Conservation (phyloP, 2,329 filamentous ascomycete species). For the Metarhizium anisopliae region DNA sequence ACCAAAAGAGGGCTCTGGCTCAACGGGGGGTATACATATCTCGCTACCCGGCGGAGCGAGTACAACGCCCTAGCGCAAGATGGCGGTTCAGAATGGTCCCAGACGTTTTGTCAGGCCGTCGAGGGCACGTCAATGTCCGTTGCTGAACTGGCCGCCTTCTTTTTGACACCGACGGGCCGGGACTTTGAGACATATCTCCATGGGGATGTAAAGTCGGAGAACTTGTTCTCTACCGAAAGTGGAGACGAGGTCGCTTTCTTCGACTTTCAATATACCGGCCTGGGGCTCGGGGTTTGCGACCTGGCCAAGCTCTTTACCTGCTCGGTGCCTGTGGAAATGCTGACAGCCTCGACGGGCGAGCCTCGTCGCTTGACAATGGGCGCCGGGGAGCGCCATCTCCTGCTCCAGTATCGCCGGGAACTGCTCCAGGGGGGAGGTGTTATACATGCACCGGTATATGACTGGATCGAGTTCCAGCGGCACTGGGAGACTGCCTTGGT, state of each 20-base stretch:
- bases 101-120: slow-evolving; percentile 32
- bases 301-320: slow-evolving; percentile 60
- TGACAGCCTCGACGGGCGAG: slow-evolving; percentile 25
- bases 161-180: slow-evolving; percentile 37
- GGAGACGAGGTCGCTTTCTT: slow-evolving; percentile 52
- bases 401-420: slow-evolving; percentile 37
- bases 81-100: slow-evolving; percentile 44
- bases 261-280: slow-evolving; percentile 60
- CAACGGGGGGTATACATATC: slow-evolving; percentile 61
- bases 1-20: slow-evolving; percentile 39
- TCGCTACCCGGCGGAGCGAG: slow-evolving; percentile 52
- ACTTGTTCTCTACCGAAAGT: slow-evolving; percentile 46
- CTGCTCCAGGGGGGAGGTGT: slow-evolving; percentile 18
- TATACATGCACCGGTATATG: slow-evolving; percentile 27
- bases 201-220: slow-evolving; percentile 62
- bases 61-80: slow-evolving; percentile 39
- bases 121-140: slow-evolving; percentile 22
- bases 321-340: slow-evolving; percentile 48
- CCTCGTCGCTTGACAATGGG: slow-evolving; percentile 37
- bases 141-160: slow-evolving; percentile 43
- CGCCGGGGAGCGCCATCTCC: slow-evolving; percentile 38
- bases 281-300: slow-evolving; percentile 57
- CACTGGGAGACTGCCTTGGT: slow-evolving; percentile 62
- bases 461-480: slow-evolving; percentile 42
- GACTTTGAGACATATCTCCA: slow-evolving; percentile 51